Evolutionary conservation across 2,329 filamentous ascomycete genomes (phyloP).

Genomic region (Cephalotrichum gorgonifer): DNA sequence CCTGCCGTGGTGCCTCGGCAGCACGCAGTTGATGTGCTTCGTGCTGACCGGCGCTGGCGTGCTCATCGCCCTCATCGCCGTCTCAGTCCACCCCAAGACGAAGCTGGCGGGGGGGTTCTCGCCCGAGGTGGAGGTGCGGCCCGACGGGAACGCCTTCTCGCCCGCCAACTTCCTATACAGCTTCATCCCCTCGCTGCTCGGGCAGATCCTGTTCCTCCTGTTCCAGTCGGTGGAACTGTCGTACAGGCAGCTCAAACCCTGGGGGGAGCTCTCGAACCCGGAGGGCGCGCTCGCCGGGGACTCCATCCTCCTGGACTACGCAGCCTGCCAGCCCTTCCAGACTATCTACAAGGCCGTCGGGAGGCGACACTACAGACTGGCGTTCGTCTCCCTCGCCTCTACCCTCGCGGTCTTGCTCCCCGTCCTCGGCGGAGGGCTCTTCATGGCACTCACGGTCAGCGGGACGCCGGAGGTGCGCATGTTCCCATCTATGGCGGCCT

Average conservation of each 20-base stretch:
- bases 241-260: slow-evolving; percentile 58
- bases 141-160: slow-evolving; percentile 60
- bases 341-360: slow-evolving; percentile 44
- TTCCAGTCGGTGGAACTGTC: slow-evolving; percentile 58
- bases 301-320: slow-evolving; percentile 61
- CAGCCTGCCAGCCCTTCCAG: slow-evolving; percentile 53
- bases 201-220: slow-evolving; percentile 54
- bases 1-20: slow-evolving; percentile 67
- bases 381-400: slow-evolving; percentile 48
- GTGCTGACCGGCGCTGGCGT: slow-evolving; percentile 49
- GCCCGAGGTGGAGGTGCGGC: slow-evolving; percentile 53
- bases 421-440: slow-evolving; percentile 57
- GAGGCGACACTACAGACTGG: slow-evolving; percentile 57
- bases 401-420: slow-evolving; percentile 53
- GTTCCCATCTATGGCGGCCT: slow-evolving; percentile 63
- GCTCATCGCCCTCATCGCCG: slow-evolving; percentile 60
- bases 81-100: slow-evolving; percentile 65
- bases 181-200: slow-evolving; percentile 60
- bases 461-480: slow-evolving; percentile 44
- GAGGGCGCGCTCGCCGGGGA: slow-evolving; percentile 51
- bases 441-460: slow-evolving; percentile 59
- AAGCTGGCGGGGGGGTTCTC: slow-evolving; percentile 60
- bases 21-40: slow-evolving; percentile 55
- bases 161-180: slow-evolving; percentile 81
- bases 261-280: slow-evolving; percentile 47